These are phyloP conservation scores for Chlorencoelia australis DNA, from an alignment of 2,329 filamentous ascomycete genomes.

Conservation along the genomic window DNA sequence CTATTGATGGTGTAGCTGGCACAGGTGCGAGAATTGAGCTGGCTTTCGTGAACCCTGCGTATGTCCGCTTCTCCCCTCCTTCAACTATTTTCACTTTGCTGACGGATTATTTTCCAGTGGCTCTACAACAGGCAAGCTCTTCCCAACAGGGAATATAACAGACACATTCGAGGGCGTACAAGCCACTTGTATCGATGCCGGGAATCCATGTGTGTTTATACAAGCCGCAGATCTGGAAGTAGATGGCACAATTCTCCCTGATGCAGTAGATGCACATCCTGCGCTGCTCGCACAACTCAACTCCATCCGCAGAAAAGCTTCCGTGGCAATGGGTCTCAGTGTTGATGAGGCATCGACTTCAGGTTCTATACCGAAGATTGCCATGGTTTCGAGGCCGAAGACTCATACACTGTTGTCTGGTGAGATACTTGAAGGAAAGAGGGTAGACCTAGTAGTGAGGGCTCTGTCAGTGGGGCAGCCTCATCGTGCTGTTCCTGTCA, in stretches of 20 bases:
- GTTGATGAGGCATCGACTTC: conserved; percentile 31
- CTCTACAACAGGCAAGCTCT: conserved; percentile 49
- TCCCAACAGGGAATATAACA: conserved; percentile 46
- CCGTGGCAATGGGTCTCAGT: conserved; percentile 49
- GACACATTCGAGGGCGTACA: conserved; percentile 39
- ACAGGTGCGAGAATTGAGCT: conserved; percentile 46
- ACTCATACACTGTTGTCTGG: conserved; percentile 29
- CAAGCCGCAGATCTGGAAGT: conserved; percentile 40
- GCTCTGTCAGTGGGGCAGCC: conserved; percentile 43
- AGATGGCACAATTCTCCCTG: conserved; percentile 38
- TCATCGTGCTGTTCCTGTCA: conserved; percentile 43
- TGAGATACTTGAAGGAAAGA: conserved; percentile 22
- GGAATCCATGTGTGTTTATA: conserved; percentile 53
- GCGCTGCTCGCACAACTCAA: conserved; percentile 38
- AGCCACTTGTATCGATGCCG: conserved; percentile 50
- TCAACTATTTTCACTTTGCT: not conserved
- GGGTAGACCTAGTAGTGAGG: conserved; percentile 30
- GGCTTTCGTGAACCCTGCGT: conserved; percentile 49
- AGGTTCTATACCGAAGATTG: conserved; percentile 52
- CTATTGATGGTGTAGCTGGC: conserved; percentile 55
- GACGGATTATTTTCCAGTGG: conserved; percentile 28
- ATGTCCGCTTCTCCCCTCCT: not conserved
- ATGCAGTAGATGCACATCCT: conserved; percentile 38
- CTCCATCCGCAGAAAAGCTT: conserved; percentile 43
- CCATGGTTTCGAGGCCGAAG: conserved; percentile 35